Base-by-base conservation (phyloP, 768 basidiomycete species). In the Trametes punicea region DNA sequence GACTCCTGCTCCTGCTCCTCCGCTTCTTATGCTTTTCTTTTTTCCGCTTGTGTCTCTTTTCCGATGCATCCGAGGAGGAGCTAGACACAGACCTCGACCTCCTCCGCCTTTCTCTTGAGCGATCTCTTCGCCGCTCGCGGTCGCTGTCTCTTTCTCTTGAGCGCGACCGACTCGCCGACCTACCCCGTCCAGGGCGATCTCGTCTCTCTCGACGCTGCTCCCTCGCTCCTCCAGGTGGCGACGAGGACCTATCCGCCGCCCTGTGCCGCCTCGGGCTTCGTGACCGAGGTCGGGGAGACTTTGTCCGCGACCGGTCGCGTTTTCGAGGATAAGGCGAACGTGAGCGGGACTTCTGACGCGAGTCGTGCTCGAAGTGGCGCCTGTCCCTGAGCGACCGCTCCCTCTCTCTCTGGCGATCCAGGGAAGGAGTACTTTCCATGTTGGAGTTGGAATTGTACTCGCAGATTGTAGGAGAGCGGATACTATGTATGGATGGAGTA, bases 1-100 rank as follows among this genome's bases (percentile, higher is more conserved):
- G 71, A 55, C 77, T 79, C 61, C 70, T 73, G 46, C 73, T 76
- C 46, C 59, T 56, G 50, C 73, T 76, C 39, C 61, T 54, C 48
- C 77, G 74, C 66, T 76, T 74, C 47, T 77, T 70, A 45, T 70
- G 70, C 65, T 79, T 64, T 67, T 75, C 75, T 51, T 81, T 80
- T 64, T 77, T 73, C 64, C 60, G 62, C 66, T 68, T 80, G 61
- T 73, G 62, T 18, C 51, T 55, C 42, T 44, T 63, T 45, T 63
- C 67, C 25, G 66, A 65, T 11, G 65, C 62, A 21, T 57, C 61
- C 8, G 67, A 69, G 4, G 64, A 60, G 3, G 62, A 60, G 46
- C 73, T 75, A n/a, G 77, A 77, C 36, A 64, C 58, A 9, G 81
- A 73, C 30, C 63, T 70, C 6, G 75, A 75, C 42, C 71, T 68